Evolutionary conservation across 164 flowering plant species (phyloP), one percentile per base, ranked within the genome.

Genomic region (Vitis riparia): DNA sequence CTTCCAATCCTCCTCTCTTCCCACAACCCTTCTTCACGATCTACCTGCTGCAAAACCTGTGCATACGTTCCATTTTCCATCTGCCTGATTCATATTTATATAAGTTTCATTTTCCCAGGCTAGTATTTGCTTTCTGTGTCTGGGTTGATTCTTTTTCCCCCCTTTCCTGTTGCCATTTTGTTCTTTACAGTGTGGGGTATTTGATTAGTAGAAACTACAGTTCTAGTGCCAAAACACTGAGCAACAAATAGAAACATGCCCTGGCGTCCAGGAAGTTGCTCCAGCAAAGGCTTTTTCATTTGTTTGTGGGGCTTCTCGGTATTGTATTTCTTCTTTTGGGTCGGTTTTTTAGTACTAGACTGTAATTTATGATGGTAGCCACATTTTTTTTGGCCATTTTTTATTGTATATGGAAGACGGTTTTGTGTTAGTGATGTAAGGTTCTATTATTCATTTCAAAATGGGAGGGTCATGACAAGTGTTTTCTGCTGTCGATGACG

Each of bases 11-110:
- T 62, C 27, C 63, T 10, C 14, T 8, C 32, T 8, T n/a, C 32
- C 15, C 37, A 23, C 27, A 19, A 11, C 32, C 48, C 19, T 57
- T 59, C 53, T 63, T 66, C 37, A 48, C 11, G 7, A 53, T 53
- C 51, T 19, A 47, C 10, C 53, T 55, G 49, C 66, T 52, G 58
- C 48, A n/a, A 14, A 66, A 60, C 76, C 59, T 76, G 78, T 78
- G 80, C 74, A 74, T 76, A 74, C 69, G 47, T 51, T 81, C 71
- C 15, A 27, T 49, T 62, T 23, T 67, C 68, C 47, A 11, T 50
- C 9, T 23, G 30, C 55, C 59, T 16, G 17, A n/a, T 70, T 48
- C 68, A 50, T 72, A 67, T 71, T 68, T 58, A 61, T 76, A 61
- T 62, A 71, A 61, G 52, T 12, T 66, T 68, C 55, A 66, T 65